Evolutionary conservation across 2,329 filamentous ascomycete species (phyloP).

Genomic region (Arthrinium puccinioides): DNA sequence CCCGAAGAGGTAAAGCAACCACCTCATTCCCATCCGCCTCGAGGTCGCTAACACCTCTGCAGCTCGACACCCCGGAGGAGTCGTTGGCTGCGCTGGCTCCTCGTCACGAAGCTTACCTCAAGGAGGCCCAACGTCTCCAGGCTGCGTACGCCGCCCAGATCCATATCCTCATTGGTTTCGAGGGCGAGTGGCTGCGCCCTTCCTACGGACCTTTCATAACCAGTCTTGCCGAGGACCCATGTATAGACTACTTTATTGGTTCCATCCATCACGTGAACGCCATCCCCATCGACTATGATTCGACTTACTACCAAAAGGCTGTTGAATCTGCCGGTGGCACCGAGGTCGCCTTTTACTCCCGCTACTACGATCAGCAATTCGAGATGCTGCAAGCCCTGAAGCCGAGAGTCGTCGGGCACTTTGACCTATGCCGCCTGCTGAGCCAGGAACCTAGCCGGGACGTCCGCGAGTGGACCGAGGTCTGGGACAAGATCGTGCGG

Average conservation of each 20-base stretch:
- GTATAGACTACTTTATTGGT: conserved; percentile 85
- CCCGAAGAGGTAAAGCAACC: conserved; percentile 68
- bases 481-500: conserved; percentile 68
- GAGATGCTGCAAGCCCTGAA: conserved; percentile 67
- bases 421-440: conserved; percentile 82
- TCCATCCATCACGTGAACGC: conserved; percentile 85
- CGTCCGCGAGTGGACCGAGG: conserved; percentile 47
- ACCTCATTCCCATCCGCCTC: neutral
- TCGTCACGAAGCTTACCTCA: conserved; percentile 65
- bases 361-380: conserved; percentile 83
- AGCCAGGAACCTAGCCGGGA: conserved; percentile 61
- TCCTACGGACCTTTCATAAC: conserved; percentile 51
- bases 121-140: conserved; percentile 68
- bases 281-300: conserved; percentile 84
- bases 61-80: conserved; percentile 42
- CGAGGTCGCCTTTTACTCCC: conserved; percentile 68
- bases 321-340: conserved; percentile 31
- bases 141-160: conserved; percentile 63
- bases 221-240: conserved; percentile 49
- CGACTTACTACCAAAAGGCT: conserved; percentile 57
- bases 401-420: conserved; percentile 83
- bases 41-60: conserved; percentile 13
- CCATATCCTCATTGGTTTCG: conserved; percentile 80
- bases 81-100: conserved; percentile 41
- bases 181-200: conserved; percentile 84